Percentiles rank a stretch among this genome's conserved stretches.
These are phyloP conservation scores for Komagataella pastoris DNA, from an alignment of 805 yeast genomes.

Conservation along the genomic window DNA sequence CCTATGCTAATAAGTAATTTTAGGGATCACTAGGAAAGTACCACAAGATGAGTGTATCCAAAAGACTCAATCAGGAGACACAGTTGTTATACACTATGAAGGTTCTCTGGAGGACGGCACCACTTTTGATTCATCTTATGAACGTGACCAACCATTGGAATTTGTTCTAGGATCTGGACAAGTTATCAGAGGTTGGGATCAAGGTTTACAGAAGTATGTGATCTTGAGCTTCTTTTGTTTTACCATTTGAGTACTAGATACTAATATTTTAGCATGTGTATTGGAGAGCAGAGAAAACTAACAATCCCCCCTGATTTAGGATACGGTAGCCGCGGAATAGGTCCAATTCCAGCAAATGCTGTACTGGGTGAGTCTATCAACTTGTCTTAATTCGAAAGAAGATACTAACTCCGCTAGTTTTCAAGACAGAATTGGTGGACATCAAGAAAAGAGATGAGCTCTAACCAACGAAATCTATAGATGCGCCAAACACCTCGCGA, in stretches of 20 bases:
- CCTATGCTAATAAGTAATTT: not conserved
- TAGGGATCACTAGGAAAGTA: constrained; percentile 33
- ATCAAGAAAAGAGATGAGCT: constrained; percentile 16
- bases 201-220: constrained; percentile 46
- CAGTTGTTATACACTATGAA: constrained; percentile 63
- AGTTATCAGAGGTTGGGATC: constrained; percentile 87
- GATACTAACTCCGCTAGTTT: constrained; percentile 18
- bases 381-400: not conserved
- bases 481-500: too few species aligned
- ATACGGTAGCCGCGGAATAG: constrained; percentile 67
- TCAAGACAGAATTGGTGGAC: constrained; percentile 51
- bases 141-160: constrained; percentile 51
- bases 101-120: constrained; percentile 59
- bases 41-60: constrained; percentile 39
- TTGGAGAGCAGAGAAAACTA: constrained; percentile 74
- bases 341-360: constrained; percentile 67
- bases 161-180: constrained; percentile 69
- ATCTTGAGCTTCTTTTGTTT: not conserved
- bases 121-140: constrained; percentile 61
- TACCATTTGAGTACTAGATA: constrained; percentile 5
- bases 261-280: constrained; percentile 42
- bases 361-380: constrained; percentile 25
- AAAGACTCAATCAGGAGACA: constrained; percentile 53
- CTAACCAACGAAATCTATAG: constrained; percentile 9
- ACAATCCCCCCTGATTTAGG: constrained; percentile 70